phyloP scores from a whole-genome alignment of 805 yeast genomes.

The Saccharomyces eubayanus region DNA sequence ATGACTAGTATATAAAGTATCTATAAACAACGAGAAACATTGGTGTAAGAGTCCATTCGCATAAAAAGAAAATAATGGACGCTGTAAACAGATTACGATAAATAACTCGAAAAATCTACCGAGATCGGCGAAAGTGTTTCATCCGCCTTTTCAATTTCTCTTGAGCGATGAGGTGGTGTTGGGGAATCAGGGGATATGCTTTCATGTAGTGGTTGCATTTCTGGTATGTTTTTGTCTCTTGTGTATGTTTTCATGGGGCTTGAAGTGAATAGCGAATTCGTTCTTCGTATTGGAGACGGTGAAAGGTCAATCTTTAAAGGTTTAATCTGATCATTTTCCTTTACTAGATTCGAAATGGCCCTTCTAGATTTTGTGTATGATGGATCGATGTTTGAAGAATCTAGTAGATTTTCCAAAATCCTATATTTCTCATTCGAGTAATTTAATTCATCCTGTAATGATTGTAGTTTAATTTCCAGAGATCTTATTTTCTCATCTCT shows the following conservation, averaged over 20 bases:
- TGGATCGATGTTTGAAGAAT: slow-evolving; percentile 20
- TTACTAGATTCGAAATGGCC: slow-evolving; percentile 18
- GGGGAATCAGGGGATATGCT: slow-evolving; percentile 2
- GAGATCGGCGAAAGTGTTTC: slow-evolving; percentile 26
- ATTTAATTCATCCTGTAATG: slow-evolving; percentile 9
- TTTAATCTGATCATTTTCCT: slow-evolving; percentile 8
- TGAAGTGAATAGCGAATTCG: slow-evolving; percentile 21
- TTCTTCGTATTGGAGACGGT: slow-evolving; percentile 15
- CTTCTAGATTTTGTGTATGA: slow-evolving; percentile 19
- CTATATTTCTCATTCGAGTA: slow-evolving; percentile 9
- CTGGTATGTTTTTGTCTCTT: neutral
- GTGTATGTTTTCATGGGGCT: slow-evolving; percentile 12
- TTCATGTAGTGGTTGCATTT: neutral
- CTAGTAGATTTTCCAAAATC: slow-evolving; percentile 17
- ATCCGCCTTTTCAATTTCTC: slow-evolving; percentile 12
- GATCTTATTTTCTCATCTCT: slow-evolving; percentile 2
- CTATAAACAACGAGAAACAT: neutral
- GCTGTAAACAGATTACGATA: slow-evolving; percentile 2
- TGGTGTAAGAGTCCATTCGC: neutral
- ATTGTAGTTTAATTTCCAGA: slow-evolving; percentile 15
- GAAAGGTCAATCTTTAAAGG: slow-evolving; percentile 17
- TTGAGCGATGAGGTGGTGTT: neutral
- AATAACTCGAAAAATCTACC: slow-evolving; percentile 26
- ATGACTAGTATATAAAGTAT: neutral
- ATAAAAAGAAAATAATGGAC: neutral